phyloP scores from a whole-genome alignment of 257 asterid species.

The Salvia rosmarinus region DNA sequence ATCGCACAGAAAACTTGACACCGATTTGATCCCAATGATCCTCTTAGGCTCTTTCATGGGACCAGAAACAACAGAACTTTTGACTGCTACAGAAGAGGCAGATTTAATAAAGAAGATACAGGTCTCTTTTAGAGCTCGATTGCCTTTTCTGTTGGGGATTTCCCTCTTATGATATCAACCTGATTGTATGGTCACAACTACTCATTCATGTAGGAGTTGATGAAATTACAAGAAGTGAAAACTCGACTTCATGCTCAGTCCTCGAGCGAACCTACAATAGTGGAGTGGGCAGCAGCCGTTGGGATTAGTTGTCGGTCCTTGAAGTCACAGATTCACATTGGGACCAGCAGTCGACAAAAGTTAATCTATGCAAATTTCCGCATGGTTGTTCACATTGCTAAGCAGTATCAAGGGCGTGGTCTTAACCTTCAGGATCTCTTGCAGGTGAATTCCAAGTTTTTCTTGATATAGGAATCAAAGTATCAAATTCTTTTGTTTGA shows the following conservation, averaged over 20 bases:
- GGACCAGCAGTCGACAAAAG: conserved; percentile 74
- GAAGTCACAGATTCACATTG: conserved; percentile 59
- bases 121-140: conserved; percentile 47
- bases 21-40: conserved; percentile 59
- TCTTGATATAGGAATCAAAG: not conserved
- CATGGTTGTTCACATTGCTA: conserved; percentile 91
- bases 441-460: conserved; percentile 62
- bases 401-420: conserved; percentile 88
- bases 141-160: conserved; percentile 13
- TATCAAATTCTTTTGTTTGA: conserved; percentile 5
- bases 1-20: conserved; percentile 44
- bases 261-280: conserved; percentile 71
- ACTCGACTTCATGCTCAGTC: conserved; percentile 57
- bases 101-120: conserved; percentile 73
- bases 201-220: conserved; percentile 52
- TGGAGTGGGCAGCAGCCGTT: conserved; percentile 83
- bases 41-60: conserved; percentile 64
- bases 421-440: conserved; percentile 79
- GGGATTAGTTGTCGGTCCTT: conserved; percentile 63
- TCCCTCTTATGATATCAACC: conserved; percentile 6
- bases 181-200: conserved; percentile 19
- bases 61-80: conserved; percentile 75
- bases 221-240: conserved; percentile 67
- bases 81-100: conserved; percentile 73
- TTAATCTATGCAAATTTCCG: conserved; percentile 85